Percentiles rank a stretch among this genome's conserved stretches.
Conservation (phyloP, 2,329 filamentous ascomycete genomes). For the Fusarium penzigii region DNA sequence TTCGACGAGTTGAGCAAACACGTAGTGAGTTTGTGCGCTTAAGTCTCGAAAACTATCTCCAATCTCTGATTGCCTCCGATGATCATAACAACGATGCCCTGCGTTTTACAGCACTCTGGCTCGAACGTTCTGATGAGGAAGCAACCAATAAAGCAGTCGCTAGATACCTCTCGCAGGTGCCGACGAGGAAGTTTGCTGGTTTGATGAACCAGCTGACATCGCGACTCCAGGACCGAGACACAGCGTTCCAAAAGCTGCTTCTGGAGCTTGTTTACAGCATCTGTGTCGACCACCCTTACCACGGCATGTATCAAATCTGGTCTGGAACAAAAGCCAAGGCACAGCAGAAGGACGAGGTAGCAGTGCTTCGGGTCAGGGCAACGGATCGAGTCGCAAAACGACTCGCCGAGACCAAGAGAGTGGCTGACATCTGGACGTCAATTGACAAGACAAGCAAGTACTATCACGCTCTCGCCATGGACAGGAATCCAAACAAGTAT, state of each 20-base stretch:
- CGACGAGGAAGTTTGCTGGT: conserved; percentile 87
- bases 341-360: conserved; percentile 72
- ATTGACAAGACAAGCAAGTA: conserved; percentile 73
- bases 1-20: conserved; percentile 73
- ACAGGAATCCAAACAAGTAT: conserved; percentile 63
- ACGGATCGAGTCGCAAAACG: conserved; percentile 67
- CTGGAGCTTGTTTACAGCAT: conserved; percentile 76
- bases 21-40: conserved; percentile 83
- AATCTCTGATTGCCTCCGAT: conserved; percentile 82
- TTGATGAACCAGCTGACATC: conserved; percentile 97
- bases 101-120: conserved; percentile 91
- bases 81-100: conserved; percentile 86
- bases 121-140: conserved; percentile 78
- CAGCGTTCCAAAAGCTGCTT: conserved; percentile 76
- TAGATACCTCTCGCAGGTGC: conserved; percentile 70
- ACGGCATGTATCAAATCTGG: conserved; percentile 97
- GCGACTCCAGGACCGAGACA: conserved; percentile 72
- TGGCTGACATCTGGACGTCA: conserved; percentile 63
- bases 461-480: conserved; percentile 65
- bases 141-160: conserved; percentile 77
- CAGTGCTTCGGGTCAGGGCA: conserved; percentile 71
- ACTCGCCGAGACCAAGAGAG: conserved; percentile 55
- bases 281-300: conserved; percentile 90
- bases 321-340: conserved; percentile 71
- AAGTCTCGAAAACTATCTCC: conserved; percentile 89